Conservation (phyloP, 257 asterid genomes). For the Solanum clarkiae region DNA sequence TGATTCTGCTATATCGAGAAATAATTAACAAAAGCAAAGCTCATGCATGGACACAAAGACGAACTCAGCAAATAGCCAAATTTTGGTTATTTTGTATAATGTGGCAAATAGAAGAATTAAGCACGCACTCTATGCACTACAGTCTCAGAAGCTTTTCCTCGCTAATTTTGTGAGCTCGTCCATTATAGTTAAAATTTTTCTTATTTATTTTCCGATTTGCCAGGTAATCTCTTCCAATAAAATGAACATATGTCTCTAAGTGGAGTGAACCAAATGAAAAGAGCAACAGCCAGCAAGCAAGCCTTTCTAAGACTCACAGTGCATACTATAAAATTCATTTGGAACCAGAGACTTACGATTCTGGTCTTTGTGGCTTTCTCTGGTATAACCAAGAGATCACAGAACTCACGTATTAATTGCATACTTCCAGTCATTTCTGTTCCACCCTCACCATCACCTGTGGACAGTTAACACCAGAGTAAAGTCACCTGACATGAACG, state of each 20-base stretch:
- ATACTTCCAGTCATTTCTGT: constrained; percentile 90
- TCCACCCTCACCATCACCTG: constrained; percentile 96
- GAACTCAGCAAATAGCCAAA: not conserved
- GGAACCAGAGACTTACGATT: constrained; percentile 35
- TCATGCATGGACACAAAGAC: not conserved
- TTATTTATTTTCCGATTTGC: not conserved
- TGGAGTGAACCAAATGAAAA: not conserved
- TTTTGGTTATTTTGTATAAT: not conserved
- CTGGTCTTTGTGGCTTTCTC: constrained; percentile 67
- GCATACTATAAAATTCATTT: not conserved
- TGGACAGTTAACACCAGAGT: not conserved
- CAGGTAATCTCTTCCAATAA: not conserved
- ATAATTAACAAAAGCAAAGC: not conserved
- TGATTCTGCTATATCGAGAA: not conserved
- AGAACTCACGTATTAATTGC: constrained; percentile 69
- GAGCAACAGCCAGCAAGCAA: not conserved
- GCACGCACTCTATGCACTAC: not conserved
- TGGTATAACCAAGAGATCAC: constrained; percentile 50
- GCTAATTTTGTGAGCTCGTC: not conserved
- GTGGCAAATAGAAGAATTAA: not conserved
- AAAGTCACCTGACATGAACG: not conserved
- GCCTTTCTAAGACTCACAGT: not conserved
- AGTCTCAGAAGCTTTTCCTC: not conserved
- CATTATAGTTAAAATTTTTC: not conserved
- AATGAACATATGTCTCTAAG: not conserved